A percentile compares a stretch with the other conserved stretches of the same genome.
These are phyloP conservation scores for Lentinula detonsa DNA, from an alignment of 768 basidiomycete species.

Conservation along the genomic window DNA sequence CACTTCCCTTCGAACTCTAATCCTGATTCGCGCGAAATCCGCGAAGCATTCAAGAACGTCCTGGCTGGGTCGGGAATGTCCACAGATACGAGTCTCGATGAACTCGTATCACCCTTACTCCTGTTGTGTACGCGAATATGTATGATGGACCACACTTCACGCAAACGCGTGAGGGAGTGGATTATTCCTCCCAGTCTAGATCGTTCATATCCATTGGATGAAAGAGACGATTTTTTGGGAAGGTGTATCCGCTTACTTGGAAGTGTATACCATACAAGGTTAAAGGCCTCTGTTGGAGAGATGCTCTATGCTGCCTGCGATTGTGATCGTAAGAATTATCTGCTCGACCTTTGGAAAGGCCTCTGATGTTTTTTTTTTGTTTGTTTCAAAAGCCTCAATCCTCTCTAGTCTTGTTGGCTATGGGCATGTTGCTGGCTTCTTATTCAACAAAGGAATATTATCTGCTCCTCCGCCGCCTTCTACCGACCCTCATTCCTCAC, in stretches of 20 bases:
- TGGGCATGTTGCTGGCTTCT: constrained; percentile 48
- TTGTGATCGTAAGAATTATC: constrained; percentile 35
- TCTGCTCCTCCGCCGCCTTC: constrained; percentile 44
- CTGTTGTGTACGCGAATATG: constrained; percentile 71
- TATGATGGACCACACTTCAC: constrained; percentile 51
- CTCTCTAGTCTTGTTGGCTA: constrained; percentile 43
- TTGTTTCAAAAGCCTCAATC: constrained; percentile 37
- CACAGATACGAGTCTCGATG: constrained; percentile 61
- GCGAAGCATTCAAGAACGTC: constrained; percentile 43
- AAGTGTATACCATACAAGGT: constrained; percentile 64
- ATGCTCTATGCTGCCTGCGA: constrained; percentile 82
- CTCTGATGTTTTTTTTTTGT: background rate
- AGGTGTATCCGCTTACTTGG: constrained; percentile 71
- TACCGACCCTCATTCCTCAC: constrained; percentile 15
- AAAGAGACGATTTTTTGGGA: constrained; percentile 69
- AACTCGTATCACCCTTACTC: constrained; percentile 69
- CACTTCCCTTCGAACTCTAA: constrained; percentile 65
- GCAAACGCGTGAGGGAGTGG: constrained; percentile 55
- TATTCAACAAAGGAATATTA: constrained; percentile 87
- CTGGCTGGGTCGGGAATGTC: constrained; percentile 10
- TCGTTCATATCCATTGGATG: constrained; percentile 69
- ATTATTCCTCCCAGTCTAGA: constrained; percentile 78
- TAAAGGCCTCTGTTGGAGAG: constrained; percentile 80
- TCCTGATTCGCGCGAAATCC: constrained; percentile 58
- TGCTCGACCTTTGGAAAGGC: background rate